Conservation (phyloP, 2,329 filamentous ascomycete species). For the Xylaria sp. region DNA sequence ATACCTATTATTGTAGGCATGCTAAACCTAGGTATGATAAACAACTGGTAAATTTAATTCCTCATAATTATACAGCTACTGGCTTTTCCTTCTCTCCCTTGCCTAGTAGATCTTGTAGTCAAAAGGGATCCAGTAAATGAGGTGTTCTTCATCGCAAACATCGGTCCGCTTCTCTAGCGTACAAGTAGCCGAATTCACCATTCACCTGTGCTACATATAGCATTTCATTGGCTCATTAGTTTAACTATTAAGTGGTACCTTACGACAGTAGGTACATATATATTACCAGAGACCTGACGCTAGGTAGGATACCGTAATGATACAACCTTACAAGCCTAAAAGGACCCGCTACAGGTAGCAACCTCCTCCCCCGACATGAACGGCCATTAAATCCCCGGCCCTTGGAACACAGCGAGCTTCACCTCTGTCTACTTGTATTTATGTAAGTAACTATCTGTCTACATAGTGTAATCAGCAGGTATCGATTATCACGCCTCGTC, state of each 20-base stretch:
- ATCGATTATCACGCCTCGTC: background rate
- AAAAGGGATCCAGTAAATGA: background rate
- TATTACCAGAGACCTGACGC: background rate
- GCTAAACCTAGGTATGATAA: too few relatives aligned
- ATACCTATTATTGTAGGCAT: too few relatives aligned
- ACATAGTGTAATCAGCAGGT: background rate
- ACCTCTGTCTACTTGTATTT: background rate
- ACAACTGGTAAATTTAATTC: too few relatives aligned
- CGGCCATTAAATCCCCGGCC: conserved; percentile 8
- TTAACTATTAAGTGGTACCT: background rate
- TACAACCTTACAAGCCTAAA: background rate
- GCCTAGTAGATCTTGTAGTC: background rate
- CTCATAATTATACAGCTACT: background rate
- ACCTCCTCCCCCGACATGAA: background rate
- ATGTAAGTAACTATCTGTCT: background rate
- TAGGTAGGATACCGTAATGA: background rate
- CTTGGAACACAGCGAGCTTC: background rate
- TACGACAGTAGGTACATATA: background rate
- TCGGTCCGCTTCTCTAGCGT: background rate
- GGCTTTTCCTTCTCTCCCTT: background rate
- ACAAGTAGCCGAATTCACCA: background rate
- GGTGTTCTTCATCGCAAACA: background rate
- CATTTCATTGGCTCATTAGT: background rate
- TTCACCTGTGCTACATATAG: background rate
- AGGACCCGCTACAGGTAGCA: background rate